Evolutionary conservation across 805 yeast species (phyloP), one percentile per base, ranked within the genome.

Genomic region (Sungouiozyma ichnusensis): DNA sequence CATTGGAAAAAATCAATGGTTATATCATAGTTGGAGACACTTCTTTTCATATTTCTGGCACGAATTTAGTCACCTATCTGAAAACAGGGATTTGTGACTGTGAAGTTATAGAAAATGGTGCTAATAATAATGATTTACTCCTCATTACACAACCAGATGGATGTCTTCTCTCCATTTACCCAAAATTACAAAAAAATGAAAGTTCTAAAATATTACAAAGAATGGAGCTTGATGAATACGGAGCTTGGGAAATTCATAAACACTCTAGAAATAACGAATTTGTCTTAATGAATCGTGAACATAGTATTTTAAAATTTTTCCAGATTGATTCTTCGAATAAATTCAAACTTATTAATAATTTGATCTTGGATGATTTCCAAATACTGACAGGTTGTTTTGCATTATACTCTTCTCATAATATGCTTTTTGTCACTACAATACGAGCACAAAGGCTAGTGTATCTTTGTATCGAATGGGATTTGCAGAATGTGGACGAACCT

Each of bases 381-480:
- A 49, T 59, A 16, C 18, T 50, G 6, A 40, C 45, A 6, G 43
- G 51, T 20, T 20, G 43, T 1, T 57, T 55, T 39, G 49, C 56
- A n/a, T 48, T 45, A 13, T 47, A 44, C 35, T 8, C 27, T 32
- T 29, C 38, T 4, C 49, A 53, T 44, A 42, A 41, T 19, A 40
- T 52, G 33, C 36, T 57, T 2, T 56, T 57, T 33, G 38, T 54
- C 14, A 46, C 58, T 11, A 42, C 54, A 2, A 20, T 46, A 11
- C 42, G 47, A 15, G 45, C 39, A 20, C 45, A 48, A 11, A 48
- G 60, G 19, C 38, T 57, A 13, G 55, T 49, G 2, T 51, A 51
- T 34, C 45, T 55, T 33, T 48, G 55, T 35, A 47, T 55, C 13
- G 62, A 59, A 36, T 58, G 62, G 62, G 55, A 50, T 29, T 33